Evolutionary conservation across 257 asterid genomes (phyloP).

Genomic region (Solanum acaule): DNA sequence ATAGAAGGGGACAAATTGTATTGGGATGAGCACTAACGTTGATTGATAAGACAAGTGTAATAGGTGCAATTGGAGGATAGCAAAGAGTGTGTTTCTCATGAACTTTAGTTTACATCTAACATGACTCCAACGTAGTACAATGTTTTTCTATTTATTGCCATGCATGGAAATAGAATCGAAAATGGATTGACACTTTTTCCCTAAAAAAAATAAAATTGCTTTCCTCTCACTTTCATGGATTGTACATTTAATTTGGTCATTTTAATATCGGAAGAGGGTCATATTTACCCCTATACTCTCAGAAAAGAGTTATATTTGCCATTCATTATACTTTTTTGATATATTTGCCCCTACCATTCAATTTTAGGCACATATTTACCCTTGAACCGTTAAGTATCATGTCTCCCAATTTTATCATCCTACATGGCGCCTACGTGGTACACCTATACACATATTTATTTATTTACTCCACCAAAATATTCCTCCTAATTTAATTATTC

Average conservation of each 20-base stretch:
- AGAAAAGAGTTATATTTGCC: too few species aligned
- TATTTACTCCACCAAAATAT: too few species aligned
- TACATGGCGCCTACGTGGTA: too few species aligned
- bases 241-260: background rate
- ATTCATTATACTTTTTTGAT: too few species aligned
- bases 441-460: too few species aligned
- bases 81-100: background rate
- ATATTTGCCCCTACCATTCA: too few species aligned
- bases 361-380: too few species aligned
- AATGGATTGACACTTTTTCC: background rate
- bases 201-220: background rate
- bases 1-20: background rate
- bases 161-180: background rate
- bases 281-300: too few species aligned
- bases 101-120: background rate
- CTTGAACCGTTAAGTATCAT: too few species aligned
- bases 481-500: too few species aligned
- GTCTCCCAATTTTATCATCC: too few species aligned
- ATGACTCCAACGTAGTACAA: background rate
- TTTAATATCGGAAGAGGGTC: too few species aligned
- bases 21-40: background rate
- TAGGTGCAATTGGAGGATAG: background rate
- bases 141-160: background rate
- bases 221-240: background rate
- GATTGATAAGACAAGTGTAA: background rate